Evolutionary conservation across 2,329 filamentous ascomycete species (phyloP), one percentile per base, ranked within the genome.

Genomic region (Trichothecium roseum): DNA sequence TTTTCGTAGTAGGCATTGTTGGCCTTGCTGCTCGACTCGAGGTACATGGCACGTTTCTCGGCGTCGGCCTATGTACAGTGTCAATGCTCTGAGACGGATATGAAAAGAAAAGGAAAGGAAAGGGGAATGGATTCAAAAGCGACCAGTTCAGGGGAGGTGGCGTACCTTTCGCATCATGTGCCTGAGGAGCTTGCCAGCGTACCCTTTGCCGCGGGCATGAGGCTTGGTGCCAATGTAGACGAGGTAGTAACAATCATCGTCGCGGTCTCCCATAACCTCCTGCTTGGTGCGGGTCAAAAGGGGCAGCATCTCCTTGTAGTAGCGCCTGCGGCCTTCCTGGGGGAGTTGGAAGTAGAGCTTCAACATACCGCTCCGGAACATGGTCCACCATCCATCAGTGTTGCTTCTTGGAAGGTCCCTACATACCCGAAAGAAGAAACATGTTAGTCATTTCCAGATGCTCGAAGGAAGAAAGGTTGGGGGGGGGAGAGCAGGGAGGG

Each of bases 191-290:
- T 75, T 79, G 45, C 69, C 69, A 13, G 77, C 82, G 55, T 84
- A 84, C 9, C 85, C 84, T 46, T 78, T 78, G 32, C 83, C 75
- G 41, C 81, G 74, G 4, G 78, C 75, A 41, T 66, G 68, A 24
- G 81, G 76, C 55, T 78, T 81, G 34, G 82, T 87, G 42, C 84
- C 85, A 41, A 93, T 67, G 57, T 89, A 91, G 32, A 87, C 82
- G 37, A 93, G 75, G 55, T 91, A 91, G 69, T 84, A 91, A 51
- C 73, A 78, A 41, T 81, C 66, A 45, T 66, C 55, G 52, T 85
- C 79, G 34, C 76, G 69, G 28, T 71, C 65, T 16, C 80, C 79
- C 56, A 91, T 71, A 41, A 83, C 68, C 41, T 74, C 67, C 41
- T 68, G 62, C 64, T 88, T 88, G 50, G 80, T 80, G 46, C 78